These are phyloP conservation scores for Colletotrichum sp. DNA, from an alignment of 2,329 filamentous ascomycete species.

Conservation along the genomic window DNA sequence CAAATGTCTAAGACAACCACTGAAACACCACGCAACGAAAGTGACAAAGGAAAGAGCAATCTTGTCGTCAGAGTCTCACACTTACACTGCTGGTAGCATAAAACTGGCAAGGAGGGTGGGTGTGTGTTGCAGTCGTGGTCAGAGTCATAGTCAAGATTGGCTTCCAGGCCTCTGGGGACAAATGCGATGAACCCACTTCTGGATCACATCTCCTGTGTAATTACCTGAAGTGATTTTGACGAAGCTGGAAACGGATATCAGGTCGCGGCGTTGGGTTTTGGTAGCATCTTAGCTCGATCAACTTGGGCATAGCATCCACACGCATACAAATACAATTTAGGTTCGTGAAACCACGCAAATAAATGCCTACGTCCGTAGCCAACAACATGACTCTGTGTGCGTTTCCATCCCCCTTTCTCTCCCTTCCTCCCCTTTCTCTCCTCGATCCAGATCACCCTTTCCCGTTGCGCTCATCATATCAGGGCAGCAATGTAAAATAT, in stretches of 20 bases:
- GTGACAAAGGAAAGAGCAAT: background rate
- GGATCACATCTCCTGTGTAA: background rate
- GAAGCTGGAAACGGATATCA: background rate
- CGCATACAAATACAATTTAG: background rate
- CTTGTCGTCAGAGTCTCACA: background rate
- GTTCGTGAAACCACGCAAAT: background rate
- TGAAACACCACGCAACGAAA: background rate
- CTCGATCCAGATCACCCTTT: background rate
- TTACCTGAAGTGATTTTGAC: background rate
- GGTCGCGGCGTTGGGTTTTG: background rate
- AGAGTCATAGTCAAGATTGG: background rate
- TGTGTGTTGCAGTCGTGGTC: background rate
- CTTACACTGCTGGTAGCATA: background rate
- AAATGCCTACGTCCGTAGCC: background rate
- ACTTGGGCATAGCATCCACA: background rate
- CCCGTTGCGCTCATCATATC: background rate
- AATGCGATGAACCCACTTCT: background rate
- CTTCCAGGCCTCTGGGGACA: background rate
- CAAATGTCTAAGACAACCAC: background rate
- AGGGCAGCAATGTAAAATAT: background rate
- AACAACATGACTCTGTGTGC: background rate
- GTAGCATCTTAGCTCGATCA: background rate
- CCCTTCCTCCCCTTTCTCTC: background rate
- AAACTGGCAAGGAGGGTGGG: background rate
- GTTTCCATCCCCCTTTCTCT: background rate